These are phyloP conservation scores for Starmerella khaoyaiensis DNA, from an alignment of 805 yeast genomes.

Conservation along the genomic window DNA sequence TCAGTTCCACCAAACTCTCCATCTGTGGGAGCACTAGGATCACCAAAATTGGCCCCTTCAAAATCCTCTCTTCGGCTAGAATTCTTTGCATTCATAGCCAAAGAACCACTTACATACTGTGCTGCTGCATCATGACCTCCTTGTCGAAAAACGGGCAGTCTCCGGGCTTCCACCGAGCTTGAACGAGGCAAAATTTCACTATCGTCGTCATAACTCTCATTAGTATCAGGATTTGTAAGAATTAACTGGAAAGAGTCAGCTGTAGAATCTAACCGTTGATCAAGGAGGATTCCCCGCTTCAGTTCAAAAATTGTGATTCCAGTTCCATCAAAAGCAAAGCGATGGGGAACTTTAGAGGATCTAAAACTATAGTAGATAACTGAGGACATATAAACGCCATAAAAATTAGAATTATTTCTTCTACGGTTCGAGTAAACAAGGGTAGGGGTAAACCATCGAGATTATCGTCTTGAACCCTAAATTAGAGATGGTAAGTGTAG, in stretches of 20 bases:
- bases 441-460: too few relatives aligned
- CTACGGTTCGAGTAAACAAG: not conserved
- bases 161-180: conserved; percentile 61
- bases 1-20: conserved; percentile 8
- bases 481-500: too few relatives aligned
- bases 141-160: conserved; percentile 54
- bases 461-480: too few relatives aligned
- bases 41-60: conserved; percentile 12
- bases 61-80: conserved; percentile 28
- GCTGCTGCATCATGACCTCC: conserved; percentile 41
- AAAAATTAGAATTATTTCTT: not conserved
- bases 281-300: conserved; percentile 75
- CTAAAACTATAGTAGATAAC: conserved; percentile 75
- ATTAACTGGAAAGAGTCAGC: conserved; percentile 61
- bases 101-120: conserved; percentile 42
- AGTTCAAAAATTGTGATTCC: conserved; percentile 91
- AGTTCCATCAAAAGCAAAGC: conserved; percentile 87
- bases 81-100: conserved; percentile 28
- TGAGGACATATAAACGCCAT: conserved; percentile 54
- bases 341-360: conserved; percentile 67
- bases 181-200: conserved; percentile 85
- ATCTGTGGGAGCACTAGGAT: conserved; percentile 21
- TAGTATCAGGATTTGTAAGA: conserved; percentile 57
- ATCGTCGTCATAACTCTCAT: conserved; percentile 73
- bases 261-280: conserved; percentile 71